A percentile compares a stretch with the other conserved stretches of the same genome.
These are phyloP conservation scores for Auriscalpium orientale DNA, from an alignment of 768 basidiomycete genomes.

Conservation along the genomic window DNA sequence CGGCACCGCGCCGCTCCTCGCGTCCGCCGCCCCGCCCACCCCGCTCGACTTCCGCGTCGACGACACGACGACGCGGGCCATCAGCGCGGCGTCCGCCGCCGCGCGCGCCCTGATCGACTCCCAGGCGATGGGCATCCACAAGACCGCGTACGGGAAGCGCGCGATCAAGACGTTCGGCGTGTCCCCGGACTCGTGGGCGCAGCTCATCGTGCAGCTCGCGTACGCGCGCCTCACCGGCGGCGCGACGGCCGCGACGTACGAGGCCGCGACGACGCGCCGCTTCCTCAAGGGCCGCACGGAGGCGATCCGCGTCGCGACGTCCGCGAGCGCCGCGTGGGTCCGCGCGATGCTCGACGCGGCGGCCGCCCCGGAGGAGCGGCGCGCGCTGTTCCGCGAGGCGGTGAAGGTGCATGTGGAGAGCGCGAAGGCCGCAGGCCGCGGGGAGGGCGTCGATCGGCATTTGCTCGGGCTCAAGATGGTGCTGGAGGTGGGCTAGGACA, in stretches of 20 bases:
- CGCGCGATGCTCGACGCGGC: conserved; percentile 55
- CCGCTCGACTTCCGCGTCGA: conserved; percentile 62
- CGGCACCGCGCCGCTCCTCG: conserved; percentile 28
- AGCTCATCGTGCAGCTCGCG: conserved; percentile 87
- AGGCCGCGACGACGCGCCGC: conserved; percentile 84
- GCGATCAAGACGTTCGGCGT: conserved; percentile 80
- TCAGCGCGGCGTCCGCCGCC: conserved; percentile 46
- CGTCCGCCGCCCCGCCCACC: conserved; percentile 27
- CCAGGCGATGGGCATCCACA: conserved; percentile 55
- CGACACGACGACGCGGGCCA: conserved; percentile 38
- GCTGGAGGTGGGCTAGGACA: no score
- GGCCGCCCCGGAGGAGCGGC: conserved; percentile 35
- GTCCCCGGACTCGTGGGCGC: conserved; percentile 94
- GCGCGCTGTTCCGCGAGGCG: conserved; percentile 50
- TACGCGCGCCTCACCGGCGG: conserved; percentile 61
- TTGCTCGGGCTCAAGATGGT: no score
- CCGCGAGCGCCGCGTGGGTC: conserved; percentile 71
- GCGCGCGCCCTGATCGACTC: conserved; percentile 53
- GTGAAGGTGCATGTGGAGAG: conserved; percentile 54
- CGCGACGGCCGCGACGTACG: conserved; percentile 67
- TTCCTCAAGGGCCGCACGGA: conserved; percentile 90
- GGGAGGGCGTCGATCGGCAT: conserved; percentile 80
- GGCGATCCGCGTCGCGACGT: conserved; percentile 79
- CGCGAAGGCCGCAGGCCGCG: conserved; percentile 60
- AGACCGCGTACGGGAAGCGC: conserved; percentile 77